These are phyloP conservation scores for Bretziella fagacearum DNA, from an alignment of 2,329 filamentous ascomycete genomes.

Conservation along the genomic window DNA sequence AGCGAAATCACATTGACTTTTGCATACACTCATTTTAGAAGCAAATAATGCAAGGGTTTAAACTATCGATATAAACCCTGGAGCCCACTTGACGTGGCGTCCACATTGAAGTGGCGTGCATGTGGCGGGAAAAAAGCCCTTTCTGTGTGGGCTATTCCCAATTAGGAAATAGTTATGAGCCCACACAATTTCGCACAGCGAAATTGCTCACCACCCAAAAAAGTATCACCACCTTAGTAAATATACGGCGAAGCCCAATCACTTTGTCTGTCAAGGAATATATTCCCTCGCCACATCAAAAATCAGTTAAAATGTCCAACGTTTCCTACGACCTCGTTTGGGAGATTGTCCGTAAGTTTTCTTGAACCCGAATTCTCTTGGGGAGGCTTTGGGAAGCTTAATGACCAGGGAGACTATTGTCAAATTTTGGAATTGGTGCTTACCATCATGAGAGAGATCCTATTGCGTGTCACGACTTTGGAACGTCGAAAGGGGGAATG, in stretches of 20 bases:
- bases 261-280: slow-evolving; percentile 12
- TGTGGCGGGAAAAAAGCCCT: slow-evolving; percentile 14
- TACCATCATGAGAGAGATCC: background rate
- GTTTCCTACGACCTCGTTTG: slow-evolving; percentile 85
- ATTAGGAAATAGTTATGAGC: slow-evolving; percentile 10
- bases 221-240: slow-evolving; percentile 14
- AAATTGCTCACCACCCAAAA: slow-evolving; percentile 12
- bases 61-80: background rate
- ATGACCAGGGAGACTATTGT: slow-evolving; percentile 7
- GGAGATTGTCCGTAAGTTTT: slow-evolving; percentile 80
- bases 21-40: too few species aligned
- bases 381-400: background rate
- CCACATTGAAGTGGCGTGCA: background rate
- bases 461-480: background rate
- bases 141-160: slow-evolving; percentile 14
- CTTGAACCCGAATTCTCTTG: background rate
- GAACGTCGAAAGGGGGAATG: background rate
- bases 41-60: too few species aligned
- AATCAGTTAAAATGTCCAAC: slow-evolving; percentile 44
- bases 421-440: slow-evolving; percentile 1
- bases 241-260: slow-evolving; percentile 7
- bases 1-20: too few species aligned
- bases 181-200: slow-evolving; percentile 14
- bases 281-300: slow-evolving; percentile 13
- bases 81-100: background rate